Conservation (phyloP, 805 yeast genomes). For the Sugiyamaella valdiviana region DNA sequence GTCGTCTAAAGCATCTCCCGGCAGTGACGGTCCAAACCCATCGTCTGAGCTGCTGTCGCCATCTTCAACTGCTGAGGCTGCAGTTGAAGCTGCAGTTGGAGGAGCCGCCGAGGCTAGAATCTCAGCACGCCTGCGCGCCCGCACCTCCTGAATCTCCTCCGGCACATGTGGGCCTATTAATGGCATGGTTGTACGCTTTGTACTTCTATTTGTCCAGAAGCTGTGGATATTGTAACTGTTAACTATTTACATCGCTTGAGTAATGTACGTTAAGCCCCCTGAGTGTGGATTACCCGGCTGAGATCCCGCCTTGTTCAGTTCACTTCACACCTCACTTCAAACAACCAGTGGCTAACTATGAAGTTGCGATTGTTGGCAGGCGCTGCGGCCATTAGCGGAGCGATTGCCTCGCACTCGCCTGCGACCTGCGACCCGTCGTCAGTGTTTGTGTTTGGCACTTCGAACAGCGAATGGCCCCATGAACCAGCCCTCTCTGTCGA, state of each 20-base stretch:
- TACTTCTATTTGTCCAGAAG: too few species aligned
- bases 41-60: conserved; percentile 7
- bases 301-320: neutral
- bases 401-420: neutral
- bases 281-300: neutral
- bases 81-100: too few species aligned
- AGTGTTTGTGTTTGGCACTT: conserved; percentile 6
- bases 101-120: neutral
- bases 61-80: neutral
- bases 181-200: neutral
- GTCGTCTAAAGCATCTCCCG: conserved; percentile 5
- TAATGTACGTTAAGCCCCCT: neutral
- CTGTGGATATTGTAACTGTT: too few species aligned
- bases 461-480: conserved; percentile 3
- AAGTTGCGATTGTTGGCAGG: neutral
- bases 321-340: neutral
- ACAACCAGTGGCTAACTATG: neutral
- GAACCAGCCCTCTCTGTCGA: conserved; percentile 2
- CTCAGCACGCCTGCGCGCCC: conserved; percentile 3
- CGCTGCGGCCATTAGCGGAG: neutral
- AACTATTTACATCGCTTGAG: too few species aligned
- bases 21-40: conserved; percentile 19
- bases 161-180: conserved; percentile 21
- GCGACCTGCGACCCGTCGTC: conserved; percentile 8
- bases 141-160: conserved; percentile 11